phyloP scores from a whole-genome alignment of 2,329 filamentous ascomycete species.

The Aspergillus phoenicis region DNA sequence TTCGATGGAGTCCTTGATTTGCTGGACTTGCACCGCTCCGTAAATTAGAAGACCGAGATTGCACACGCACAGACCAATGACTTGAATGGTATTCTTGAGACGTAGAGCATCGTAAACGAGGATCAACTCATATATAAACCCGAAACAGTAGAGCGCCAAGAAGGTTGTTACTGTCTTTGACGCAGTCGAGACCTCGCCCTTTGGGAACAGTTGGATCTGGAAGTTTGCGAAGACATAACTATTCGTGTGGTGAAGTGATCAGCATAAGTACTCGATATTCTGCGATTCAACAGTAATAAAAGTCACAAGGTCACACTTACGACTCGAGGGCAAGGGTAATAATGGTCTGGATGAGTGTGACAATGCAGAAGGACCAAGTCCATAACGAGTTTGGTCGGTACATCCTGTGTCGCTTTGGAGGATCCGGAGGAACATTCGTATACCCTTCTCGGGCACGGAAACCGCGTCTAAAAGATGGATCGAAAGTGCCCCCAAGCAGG shows the following conservation, averaged over 20 bases:
- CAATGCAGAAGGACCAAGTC: conserved; percentile 82
- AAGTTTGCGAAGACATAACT: conserved; percentile 92
- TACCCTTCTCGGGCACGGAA: conserved; percentile 58
- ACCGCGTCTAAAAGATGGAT: conserved; percentile 53
- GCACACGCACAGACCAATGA: conserved; percentile 91
- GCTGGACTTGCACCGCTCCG: conserved; percentile 87
- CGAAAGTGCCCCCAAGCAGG: conserved; percentile 61
- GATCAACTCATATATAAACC: conserved; percentile 87
- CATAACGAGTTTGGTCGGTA: conserved; percentile 82
- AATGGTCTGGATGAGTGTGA: conserved; percentile 73
- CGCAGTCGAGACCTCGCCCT: conserved; percentile 45
- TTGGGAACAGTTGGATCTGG: conserved; percentile 58
- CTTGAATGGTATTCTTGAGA: conserved; percentile 96
- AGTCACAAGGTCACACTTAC: conserved; percentile 57
- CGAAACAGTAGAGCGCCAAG: conserved; percentile 94
- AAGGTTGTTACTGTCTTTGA: conserved; percentile 84
- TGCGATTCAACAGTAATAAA: not conserved
- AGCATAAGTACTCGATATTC: conserved; percentile 11
- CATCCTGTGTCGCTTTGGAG: conserved; percentile 52
- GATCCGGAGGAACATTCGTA: conserved; percentile 41
- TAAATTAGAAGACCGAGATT: conserved; percentile 92
- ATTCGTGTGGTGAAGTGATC: conserved; percentile 5
- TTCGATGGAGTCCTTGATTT: conserved; percentile 74
- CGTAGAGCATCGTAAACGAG: conserved; percentile 92
- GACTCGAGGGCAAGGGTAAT: conserved; percentile 83